Evolutionary conservation across 306 rosid genomes (phyloP).

Genomic region (Cotoneaster glaucophyllus): DNA sequence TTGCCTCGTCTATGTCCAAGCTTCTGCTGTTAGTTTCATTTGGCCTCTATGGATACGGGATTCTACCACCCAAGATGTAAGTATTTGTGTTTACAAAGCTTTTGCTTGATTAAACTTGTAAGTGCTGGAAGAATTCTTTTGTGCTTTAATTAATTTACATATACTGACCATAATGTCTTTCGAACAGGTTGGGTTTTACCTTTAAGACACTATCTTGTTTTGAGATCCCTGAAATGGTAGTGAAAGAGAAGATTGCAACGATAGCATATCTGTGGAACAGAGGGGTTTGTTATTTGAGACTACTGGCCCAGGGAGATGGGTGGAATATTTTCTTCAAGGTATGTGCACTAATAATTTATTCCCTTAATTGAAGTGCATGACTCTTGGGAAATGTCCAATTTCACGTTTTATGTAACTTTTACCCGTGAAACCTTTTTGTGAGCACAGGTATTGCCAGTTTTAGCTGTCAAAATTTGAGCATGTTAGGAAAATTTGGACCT

Average conservation of each 20-base stretch:
- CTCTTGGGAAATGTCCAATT: neutral
- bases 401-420: neutral
- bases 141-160: neutral
- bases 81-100: constrained; percentile 24
- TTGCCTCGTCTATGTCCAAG: constrained; percentile 47
- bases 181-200: constrained; percentile 45
- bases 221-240: constrained; percentile 38
- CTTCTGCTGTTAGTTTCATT: constrained; percentile 45
- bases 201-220: constrained; percentile 43
- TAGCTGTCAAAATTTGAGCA: neutral
- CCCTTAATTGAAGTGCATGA: neutral
- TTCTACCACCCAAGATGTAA: constrained; percentile 54
- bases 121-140: neutral
- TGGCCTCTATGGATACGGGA: constrained; percentile 49
- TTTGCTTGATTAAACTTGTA: neutral
- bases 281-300: constrained; percentile 31
- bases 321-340: constrained; percentile 76
- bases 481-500: neutral
- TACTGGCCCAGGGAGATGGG: constrained; percentile 58
- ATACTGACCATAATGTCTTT: constrained; percentile 23
- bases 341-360: constrained; percentile 14
- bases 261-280: constrained; percentile 56
- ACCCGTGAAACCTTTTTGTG: neutral
- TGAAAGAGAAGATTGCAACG: constrained; percentile 37
- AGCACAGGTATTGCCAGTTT: neutral